Conservation (phyloP, 495 filamentous ascomycete species). For the Aspergillus egyptiacus region DNA sequence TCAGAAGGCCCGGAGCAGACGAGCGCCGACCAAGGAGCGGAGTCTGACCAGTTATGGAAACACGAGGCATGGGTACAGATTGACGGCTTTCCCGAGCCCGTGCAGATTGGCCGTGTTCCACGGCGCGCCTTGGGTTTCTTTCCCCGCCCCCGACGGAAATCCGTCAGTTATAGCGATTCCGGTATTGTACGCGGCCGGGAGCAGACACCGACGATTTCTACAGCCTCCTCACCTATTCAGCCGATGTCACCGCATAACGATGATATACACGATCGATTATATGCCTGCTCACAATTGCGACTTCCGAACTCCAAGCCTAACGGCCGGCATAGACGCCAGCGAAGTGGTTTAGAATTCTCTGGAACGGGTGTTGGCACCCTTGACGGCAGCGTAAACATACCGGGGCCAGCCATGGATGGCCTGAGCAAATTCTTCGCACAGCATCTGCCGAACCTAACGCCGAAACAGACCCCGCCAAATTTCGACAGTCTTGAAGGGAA, state of each 20-base stretch:
- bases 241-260: slow-evolving; percentile 18
- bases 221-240: slow-evolving; percentile 28
- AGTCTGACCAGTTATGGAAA: slow-evolving; percentile 60
- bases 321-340: slow-evolving; percentile 34
- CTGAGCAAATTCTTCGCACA: slow-evolving; percentile 73
- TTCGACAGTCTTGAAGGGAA: slow-evolving; percentile 37
- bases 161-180: slow-evolving; percentile 45
- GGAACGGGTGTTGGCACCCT: slow-evolving; percentile 84
- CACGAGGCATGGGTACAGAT: slow-evolving; percentile 84
- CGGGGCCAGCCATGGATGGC: slow-evolving; percentile 74
- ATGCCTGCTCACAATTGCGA: slow-evolving; percentile 19
- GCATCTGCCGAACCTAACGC: slow-evolving; percentile 66
- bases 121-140: slow-evolving; percentile 83
- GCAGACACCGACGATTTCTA: slow-evolving; percentile 24
- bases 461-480: slow-evolving; percentile 25
- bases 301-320: slow-evolving; percentile 14
- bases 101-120: slow-evolving; percentile 82
- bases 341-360: slow-evolving; percentile 48
- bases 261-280: slow-evolving; percentile 17
- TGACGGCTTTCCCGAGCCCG: slow-evolving; percentile 58
- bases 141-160: slow-evolving; percentile 83
- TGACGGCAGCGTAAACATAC: slow-evolving; percentile 56
- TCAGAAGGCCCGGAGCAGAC: slow-evolving; percentile 17
- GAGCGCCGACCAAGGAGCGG: slow-evolving; percentile 23
- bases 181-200: slow-evolving; percentile 33